phyloP scores from a whole-genome alignment of 192 early-diverging fungal genomes.

The Rhizoclosmatium sp. region DNA sequence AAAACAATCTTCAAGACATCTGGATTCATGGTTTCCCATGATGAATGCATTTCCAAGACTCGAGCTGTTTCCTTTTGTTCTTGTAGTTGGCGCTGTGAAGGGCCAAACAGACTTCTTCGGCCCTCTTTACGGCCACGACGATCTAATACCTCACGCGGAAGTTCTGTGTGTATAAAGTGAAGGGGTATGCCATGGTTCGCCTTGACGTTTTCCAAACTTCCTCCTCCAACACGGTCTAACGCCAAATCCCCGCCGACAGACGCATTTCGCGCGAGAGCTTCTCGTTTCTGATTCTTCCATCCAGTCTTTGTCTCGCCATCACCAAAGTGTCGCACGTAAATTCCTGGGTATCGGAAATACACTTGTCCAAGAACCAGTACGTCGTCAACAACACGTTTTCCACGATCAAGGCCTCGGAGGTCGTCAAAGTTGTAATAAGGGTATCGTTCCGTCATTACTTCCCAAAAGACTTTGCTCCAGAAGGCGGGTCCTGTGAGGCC shows the following conservation, averaged over 20 bases:
- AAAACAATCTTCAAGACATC: background rate
- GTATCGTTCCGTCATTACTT: background rate
- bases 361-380: constrained; percentile 5
- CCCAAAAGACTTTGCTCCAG: background rate
- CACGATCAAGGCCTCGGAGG: background rate
- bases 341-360: background rate
- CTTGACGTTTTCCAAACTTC: background rate
- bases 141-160: background rate
- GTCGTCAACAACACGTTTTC: background rate
- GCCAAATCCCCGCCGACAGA: background rate
- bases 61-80: background rate
- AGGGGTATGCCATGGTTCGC: background rate
- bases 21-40: background rate
- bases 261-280: background rate
- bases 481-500: constrained; percentile 26
- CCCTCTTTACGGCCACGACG: background rate
- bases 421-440: background rate
- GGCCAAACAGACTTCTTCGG: background rate
- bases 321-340: background rate
- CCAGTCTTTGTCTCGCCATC: constrained; percentile 5
- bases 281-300: background rate
- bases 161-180: background rate
- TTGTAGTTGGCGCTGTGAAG: background rate
- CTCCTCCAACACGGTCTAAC: background rate
- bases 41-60: background rate